phyloP scores from a whole-genome alignment of 305 asterid genomes.

The Plantago coronopus region DNA sequence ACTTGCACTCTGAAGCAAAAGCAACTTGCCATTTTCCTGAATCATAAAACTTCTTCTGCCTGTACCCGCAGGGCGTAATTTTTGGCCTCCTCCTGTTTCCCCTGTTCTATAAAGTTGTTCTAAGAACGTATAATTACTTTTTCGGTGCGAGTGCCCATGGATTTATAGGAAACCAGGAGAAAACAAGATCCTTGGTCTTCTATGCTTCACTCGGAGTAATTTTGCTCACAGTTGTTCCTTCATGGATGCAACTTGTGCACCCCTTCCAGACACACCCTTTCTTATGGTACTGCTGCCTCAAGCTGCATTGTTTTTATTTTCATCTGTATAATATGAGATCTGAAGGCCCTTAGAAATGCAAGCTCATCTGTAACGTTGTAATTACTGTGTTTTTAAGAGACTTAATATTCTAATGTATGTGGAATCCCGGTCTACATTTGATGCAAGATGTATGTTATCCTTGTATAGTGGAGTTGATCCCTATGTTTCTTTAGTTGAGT shows the following conservation, averaged over 20 bases:
- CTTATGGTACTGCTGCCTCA: conserved; percentile 51
- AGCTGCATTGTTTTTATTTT: conserved; percentile 5
- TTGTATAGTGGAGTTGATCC: not conserved
- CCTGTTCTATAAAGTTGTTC: conserved; percentile 43
- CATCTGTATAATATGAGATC: not conserved
- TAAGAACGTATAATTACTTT: conserved; percentile 38
- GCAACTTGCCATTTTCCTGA: conserved; percentile 2
- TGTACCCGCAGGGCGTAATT: conserved; percentile 60
- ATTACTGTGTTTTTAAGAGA: no score
- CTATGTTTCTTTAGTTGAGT: conserved; percentile 9
- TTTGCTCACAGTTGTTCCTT: conserved; percentile 59
- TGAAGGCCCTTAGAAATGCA: not conserved
- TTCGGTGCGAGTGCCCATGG: conserved; percentile 28
- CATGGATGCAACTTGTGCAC: conserved; percentile 90
- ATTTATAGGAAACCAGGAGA: conserved; percentile 39
- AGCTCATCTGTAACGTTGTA: not conserved
- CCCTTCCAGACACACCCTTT: conserved; percentile 66
- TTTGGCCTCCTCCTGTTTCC: conserved; percentile 80
- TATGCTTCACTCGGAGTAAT: conserved; percentile 41
- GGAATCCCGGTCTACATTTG: not conserved
- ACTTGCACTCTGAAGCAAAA: conserved; percentile 14
- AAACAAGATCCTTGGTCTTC: conserved; percentile 53
- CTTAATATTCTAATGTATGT: not conserved
- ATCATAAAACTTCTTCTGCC: conserved; percentile 16
- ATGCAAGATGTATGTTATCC: conserved; percentile 5